Conservation (phyloP, 345 rosid species). For the Brassica juncea region DNA sequence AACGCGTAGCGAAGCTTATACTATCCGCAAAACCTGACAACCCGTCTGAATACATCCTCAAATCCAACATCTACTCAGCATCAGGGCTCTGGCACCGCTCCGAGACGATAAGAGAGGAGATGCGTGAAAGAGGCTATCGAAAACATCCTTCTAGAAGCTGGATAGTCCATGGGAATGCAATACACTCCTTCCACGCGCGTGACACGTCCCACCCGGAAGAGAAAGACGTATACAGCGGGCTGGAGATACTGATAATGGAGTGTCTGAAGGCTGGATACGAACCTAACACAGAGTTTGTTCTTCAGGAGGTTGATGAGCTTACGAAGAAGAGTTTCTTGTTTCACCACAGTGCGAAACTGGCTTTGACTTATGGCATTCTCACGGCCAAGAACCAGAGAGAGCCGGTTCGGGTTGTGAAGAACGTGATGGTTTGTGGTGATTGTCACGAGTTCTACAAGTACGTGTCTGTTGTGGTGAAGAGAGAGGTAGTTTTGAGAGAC, state of each 20-base stretch:
- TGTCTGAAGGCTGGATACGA: slow-evolving; percentile 72
- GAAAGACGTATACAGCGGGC: slow-evolving; percentile 67
- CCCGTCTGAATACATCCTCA: slow-evolving; percentile 69
- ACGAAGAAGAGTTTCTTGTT: slow-evolving; percentile 78
- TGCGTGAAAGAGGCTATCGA: slow-evolving; percentile 57
- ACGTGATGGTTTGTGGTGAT: slow-evolving; percentile 74
- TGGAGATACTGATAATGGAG: slow-evolving; percentile 70
- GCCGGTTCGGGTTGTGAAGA: slow-evolving; percentile 66
- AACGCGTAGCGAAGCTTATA: slow-evolving; percentile 56
- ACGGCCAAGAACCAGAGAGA: slow-evolving; percentile 44
- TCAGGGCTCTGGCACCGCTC: slow-evolving; percentile 85
- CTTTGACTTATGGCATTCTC: slow-evolving; percentile 74
- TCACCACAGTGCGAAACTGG: slow-evolving; percentile 89
- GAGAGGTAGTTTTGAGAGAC: slow-evolving; percentile 72
- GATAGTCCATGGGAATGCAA: slow-evolving; percentile 61
- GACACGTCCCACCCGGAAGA: slow-evolving; percentile 66
- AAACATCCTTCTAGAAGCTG: slow-evolving; percentile 84
- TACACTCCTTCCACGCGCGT: slow-evolving; percentile 59
- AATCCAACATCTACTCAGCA: slow-evolving; percentile 83
- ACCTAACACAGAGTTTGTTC: slow-evolving; percentile 83
- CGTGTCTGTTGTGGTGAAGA: slow-evolving; percentile 54
- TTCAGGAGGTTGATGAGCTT: slow-evolving; percentile 85
- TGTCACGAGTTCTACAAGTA: slow-evolving; percentile 74
- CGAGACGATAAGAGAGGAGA: slow-evolving; percentile 63
- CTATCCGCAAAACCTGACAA: slow-evolving; percentile 56